phyloP scores from a whole-genome alignment of 805 yeast species.

The Candida quercuum region DNA sequence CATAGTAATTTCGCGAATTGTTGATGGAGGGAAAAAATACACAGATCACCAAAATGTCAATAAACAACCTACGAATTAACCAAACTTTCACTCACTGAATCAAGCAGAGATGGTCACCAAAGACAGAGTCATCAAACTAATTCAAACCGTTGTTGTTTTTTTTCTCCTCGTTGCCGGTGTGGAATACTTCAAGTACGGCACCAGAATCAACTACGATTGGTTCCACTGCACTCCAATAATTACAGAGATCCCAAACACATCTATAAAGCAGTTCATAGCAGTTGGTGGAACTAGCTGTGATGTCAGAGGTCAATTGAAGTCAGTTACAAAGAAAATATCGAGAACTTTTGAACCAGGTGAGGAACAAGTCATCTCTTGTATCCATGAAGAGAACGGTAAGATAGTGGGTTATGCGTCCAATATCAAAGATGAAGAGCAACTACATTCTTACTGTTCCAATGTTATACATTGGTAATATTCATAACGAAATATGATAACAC shows the following conservation, averaged over 20 bases:
- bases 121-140: constrained; percentile 16
- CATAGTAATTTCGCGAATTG: no score
- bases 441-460: constrained; percentile 16
- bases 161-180: constrained; percentile 32
- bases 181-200: constrained; percentile 37
- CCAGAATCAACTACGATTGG: constrained; percentile 37
- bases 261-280: constrained; percentile 28
- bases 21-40: no score
- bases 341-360: constrained; percentile 35
- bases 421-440: constrained; percentile 10
- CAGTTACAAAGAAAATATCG: constrained; percentile 32
- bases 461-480: constrained; percentile 21
- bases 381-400: constrained; percentile 26
- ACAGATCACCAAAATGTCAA: no score
- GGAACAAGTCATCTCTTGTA: constrained; percentile 30
- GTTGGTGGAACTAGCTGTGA: constrained; percentile 41
- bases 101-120: constrained; percentile 14
- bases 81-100: no score
- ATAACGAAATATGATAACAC: no score
- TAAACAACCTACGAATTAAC: no score
- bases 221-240: constrained; percentile 36
- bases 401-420: constrained; percentile 19
- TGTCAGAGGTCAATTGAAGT: constrained; percentile 36
- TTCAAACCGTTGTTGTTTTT: constrained; percentile 25
- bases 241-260: constrained; percentile 20